A percentile compares a stretch with the other conserved stretches of the same genome.
Conservation (phyloP, 2,329 filamentous ascomycete species). For the Endothia cerciana region DNA sequence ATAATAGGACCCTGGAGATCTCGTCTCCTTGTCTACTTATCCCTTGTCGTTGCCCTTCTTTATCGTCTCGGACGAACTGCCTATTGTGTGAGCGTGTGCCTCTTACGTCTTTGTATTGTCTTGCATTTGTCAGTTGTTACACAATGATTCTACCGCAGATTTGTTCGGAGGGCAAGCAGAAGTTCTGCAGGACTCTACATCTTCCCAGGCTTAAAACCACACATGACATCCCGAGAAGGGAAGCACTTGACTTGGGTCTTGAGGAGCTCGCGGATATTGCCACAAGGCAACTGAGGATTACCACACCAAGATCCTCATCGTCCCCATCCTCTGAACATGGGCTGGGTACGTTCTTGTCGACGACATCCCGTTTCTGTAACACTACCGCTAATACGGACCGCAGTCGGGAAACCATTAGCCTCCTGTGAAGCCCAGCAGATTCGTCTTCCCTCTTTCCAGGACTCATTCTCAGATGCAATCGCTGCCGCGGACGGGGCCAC, state of each 20-base stretch:
- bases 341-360: background rate
- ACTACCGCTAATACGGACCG: slow-evolving; percentile 2
- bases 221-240: slow-evolving; percentile 4
- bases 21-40: slow-evolving; percentile 11
- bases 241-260: background rate
- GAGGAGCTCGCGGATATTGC: slow-evolving; percentile 23
- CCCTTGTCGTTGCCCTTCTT: slow-evolving; percentile 12
- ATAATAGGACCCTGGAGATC: slow-evolving; percentile 27
- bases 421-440: background rate
- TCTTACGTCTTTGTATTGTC: background rate
- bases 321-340: background rate
- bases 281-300: slow-evolving; percentile 8
- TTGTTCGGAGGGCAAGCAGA: slow-evolving; percentile 1
- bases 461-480: slow-evolving; percentile 5
- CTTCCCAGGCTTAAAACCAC: background rate
- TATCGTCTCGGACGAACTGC: slow-evolving; percentile 10
- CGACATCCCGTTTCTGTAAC: background rate
- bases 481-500: background rate
- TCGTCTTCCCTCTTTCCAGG: slow-evolving; percentile 20
- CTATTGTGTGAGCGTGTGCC: slow-evolving; percentile 14
- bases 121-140: slow-evolving; percentile 7
- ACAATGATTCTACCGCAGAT: slow-evolving; percentile 17
- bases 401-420: background rate
- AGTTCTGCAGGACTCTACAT: slow-evolving; percentile 11
- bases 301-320: background rate